Percentiles rank a stretch among this genome's conserved stretches.
Conservation (phyloP, 176 grass and related monocot species). For the Ensete glaucum region DNA sequence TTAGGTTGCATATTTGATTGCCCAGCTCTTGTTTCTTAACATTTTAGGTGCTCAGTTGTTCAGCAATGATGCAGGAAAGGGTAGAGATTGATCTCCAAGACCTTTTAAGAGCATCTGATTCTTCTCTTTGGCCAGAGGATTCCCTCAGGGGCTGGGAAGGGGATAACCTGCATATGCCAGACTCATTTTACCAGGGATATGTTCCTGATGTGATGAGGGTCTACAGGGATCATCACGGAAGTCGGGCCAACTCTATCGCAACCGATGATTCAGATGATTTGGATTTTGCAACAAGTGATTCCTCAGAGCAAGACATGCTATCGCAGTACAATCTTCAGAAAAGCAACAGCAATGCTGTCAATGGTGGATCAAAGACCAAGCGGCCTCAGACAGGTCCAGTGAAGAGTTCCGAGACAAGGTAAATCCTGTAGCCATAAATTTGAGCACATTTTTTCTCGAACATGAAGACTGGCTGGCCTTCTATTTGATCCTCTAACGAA, state of each 20-base stretch:
- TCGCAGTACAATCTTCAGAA: neutral
- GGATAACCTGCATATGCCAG: neutral
- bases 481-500: too few relatives aligned
- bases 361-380: neutral
- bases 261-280: slow-evolving; percentile 15
- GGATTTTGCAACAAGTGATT: slow-evolving; percentile 7
- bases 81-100: neutral
- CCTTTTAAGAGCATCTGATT: neutral
- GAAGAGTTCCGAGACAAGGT: neutral
- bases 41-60: neutral
- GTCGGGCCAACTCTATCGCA: neutral
- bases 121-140: slow-evolving; percentile 6
- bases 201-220: neutral
- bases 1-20: neutral
- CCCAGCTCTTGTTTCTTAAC: neutral
- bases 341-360: neutral
- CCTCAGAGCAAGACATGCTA: slow-evolving; percentile 12
- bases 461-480: neutral
- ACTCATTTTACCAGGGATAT: neutral
- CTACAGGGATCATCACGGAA: neutral
- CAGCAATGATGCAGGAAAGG: neutral
- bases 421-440: neutral
- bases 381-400: slow-evolving; percentile 7
- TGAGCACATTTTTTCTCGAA: too few relatives aligned
- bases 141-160: neutral